phyloP scores from a whole-genome alignment of 129 eudicot species.

The Chrysanthemum makinoi region DNA sequence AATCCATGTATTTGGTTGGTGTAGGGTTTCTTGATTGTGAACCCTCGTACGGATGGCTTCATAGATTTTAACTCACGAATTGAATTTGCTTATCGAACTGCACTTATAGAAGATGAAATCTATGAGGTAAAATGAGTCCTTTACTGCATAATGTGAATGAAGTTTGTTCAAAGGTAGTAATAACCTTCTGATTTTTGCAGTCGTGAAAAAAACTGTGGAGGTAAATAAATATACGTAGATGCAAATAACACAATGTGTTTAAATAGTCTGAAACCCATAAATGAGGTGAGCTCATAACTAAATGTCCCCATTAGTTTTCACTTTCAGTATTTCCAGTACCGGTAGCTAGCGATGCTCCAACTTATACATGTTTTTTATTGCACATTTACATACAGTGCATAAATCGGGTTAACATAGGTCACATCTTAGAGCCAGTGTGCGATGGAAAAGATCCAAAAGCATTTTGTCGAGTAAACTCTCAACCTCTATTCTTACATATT shows the following conservation, averaged over 20 bases:
- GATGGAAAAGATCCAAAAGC: slow-evolving; percentile 18
- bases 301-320: not conserved
- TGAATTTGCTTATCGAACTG: slow-evolving; percentile 29
- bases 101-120: slow-evolving; percentile 34
- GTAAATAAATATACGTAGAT: slow-evolving; percentile 33
- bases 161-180: not conserved
- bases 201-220: slow-evolving; percentile 28
- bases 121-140: slow-evolving; percentile 25
- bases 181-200: slow-evolving; percentile 14
- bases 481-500: not conserved
- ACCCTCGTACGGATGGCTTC: slow-evolving; percentile 25
- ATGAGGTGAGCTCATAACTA: slow-evolving; percentile 24
- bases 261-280: slow-evolving; percentile 23
- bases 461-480: slow-evolving; percentile 29
- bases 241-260: slow-evolving; percentile 34
- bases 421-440: slow-evolving; percentile 31
- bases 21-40: slow-evolving; percentile 40
- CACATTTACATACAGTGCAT: slow-evolving; percentile 18
- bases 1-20: slow-evolving; percentile 1
- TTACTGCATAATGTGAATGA: not conserved
- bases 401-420: slow-evolving; percentile 12
- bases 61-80: slow-evolving; percentile 30
- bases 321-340: not conserved
- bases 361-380: not conserved
- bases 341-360: not conserved